A percentile compares a stretch with the other conserved stretches of the same genome.
Conservation (phyloP, 345 rosid species). For the Psidium guajava region DNA sequence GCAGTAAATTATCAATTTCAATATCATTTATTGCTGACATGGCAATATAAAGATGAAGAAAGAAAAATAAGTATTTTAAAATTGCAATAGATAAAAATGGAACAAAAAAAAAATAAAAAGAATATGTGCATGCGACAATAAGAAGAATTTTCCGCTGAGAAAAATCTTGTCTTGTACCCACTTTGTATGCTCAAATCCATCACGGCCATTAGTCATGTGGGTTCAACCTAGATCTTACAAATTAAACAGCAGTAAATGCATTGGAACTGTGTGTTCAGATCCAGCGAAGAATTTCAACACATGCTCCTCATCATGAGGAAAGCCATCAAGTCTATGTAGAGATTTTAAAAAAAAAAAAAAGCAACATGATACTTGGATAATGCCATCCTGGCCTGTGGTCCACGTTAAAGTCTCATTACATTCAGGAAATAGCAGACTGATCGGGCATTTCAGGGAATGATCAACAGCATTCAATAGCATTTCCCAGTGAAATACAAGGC, state of each 20-base stretch:
- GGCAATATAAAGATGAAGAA: too few relatives aligned
- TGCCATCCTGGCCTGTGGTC: neutral
- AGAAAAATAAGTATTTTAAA: too few relatives aligned
- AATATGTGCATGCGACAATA: neutral
- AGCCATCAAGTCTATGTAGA: neutral
- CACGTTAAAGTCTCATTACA: neutral
- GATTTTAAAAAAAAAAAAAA: too few relatives aligned
- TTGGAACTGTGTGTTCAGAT: neutral
- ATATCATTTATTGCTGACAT: too few relatives aligned
- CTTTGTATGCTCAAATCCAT: neutral
- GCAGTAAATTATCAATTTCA: too few relatives aligned
- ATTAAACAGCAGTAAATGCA: neutral
- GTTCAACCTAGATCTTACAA: neutral
- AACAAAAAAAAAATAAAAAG: too few relatives aligned
- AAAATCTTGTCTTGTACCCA: neutral
- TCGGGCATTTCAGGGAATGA: neutral
- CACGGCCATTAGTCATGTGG: neutral
- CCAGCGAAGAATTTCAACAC: neutral
- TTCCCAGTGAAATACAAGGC: neutral
- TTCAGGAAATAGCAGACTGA: neutral
- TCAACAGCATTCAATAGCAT: neutral
- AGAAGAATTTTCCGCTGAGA: neutral
- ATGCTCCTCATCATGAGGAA: neutral
- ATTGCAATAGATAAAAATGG: too few relatives aligned
- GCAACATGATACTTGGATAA: neutral